Percentiles rank a stretch among this genome's conserved stretches.
Conservation (phyloP, 2,329 filamentous ascomycete genomes). For the Trichoderma simmonsii region DNA sequence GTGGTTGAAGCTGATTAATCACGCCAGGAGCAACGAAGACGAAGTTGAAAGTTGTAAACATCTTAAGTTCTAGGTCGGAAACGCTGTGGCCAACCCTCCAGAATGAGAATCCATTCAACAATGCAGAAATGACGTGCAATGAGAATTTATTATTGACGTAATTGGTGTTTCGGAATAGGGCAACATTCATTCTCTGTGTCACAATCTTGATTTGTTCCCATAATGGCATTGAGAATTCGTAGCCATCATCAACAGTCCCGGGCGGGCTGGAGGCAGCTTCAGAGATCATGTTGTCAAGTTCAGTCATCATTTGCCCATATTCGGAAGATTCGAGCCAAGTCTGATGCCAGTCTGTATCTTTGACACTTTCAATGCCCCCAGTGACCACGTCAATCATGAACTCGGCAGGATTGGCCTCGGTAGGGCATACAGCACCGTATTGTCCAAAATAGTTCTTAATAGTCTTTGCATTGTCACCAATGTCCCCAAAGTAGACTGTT, state of each 20-base stretch:
- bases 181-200: constrained; percentile 57
- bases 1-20: constrained; percentile 56
- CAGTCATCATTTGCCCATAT: constrained; percentile 50
- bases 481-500: constrained; percentile 66
- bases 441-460: constrained; percentile 64
- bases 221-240: constrained; percentile 70
- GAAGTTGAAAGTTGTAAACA: constrained; percentile 62
- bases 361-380: constrained; percentile 38
- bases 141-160: constrained; percentile 64
- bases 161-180: constrained; percentile 63
- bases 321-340: constrained; percentile 65
- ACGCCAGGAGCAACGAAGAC: constrained; percentile 59
- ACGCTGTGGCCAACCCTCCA: constrained; percentile 55
- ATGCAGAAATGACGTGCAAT: constrained; percentile 52
- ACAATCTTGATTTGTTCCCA: constrained; percentile 62
- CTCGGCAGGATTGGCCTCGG: constrained; percentile 69
- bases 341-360: constrained; percentile 60
- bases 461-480: constrained; percentile 53
- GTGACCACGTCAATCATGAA: constrained; percentile 66
- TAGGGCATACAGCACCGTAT: constrained; percentile 61
- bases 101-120: constrained; percentile 62
- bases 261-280: constrained; percentile 48
- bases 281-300: constrained; percentile 61
- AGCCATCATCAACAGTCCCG: constrained; percentile 46
- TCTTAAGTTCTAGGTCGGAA: constrained; percentile 50